These are phyloP conservation scores for Pleoardoris graminearum DNA, from an alignment of 2,329 filamentous ascomycete species.

Conservation along the genomic window DNA sequence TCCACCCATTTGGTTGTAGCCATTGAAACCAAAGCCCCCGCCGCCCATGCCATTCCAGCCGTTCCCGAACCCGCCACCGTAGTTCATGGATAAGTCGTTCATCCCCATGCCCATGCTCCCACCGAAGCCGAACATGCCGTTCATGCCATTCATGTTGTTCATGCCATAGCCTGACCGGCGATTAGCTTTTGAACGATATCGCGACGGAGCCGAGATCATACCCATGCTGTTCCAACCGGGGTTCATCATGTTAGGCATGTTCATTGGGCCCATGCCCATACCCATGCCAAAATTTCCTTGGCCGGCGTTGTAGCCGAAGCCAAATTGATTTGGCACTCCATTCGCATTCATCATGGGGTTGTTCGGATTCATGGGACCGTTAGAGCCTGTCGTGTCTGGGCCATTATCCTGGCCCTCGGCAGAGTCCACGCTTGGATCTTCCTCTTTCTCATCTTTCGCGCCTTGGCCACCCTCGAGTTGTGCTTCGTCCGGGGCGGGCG, in stretches of 20 bases:
- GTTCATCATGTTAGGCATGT: constrained; percentile 50
- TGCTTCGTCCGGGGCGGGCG: constrained; percentile 17
- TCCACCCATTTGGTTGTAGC: constrained; percentile 56
- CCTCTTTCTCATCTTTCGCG: constrained; percentile 23
- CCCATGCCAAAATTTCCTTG: constrained; percentile 55
- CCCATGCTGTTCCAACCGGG: constrained; percentile 79
- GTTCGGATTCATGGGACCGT: constrained; percentile 24
- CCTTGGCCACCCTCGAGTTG: constrained; percentile 20
- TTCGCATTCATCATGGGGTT: constrained; percentile 30
- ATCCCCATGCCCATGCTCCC: constrained; percentile 71
- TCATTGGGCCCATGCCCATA: constrained; percentile 55
- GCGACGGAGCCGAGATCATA: constrained; percentile 54
- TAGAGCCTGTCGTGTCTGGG: constrained; percentile 23
- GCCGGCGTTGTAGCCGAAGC: constrained; percentile 49
- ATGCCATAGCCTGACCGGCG: constrained; percentile 52
- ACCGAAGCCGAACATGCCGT: constrained; percentile 78
- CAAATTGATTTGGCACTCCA: constrained; percentile 38
- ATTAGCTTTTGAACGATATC: constrained; percentile 24
- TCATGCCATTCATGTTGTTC: constrained; percentile 75
- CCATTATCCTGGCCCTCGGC: not conserved
- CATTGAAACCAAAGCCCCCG: constrained; percentile 71
- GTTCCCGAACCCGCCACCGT: constrained; percentile 67
- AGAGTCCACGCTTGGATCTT: constrained; percentile 19
- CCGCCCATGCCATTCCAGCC: constrained; percentile 64
- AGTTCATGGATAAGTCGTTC: constrained; percentile 73